These are phyloP conservation scores for Nothopassalora personata DNA, from an alignment of 2,329 filamentous ascomycete species.

Conservation along the genomic window DNA sequence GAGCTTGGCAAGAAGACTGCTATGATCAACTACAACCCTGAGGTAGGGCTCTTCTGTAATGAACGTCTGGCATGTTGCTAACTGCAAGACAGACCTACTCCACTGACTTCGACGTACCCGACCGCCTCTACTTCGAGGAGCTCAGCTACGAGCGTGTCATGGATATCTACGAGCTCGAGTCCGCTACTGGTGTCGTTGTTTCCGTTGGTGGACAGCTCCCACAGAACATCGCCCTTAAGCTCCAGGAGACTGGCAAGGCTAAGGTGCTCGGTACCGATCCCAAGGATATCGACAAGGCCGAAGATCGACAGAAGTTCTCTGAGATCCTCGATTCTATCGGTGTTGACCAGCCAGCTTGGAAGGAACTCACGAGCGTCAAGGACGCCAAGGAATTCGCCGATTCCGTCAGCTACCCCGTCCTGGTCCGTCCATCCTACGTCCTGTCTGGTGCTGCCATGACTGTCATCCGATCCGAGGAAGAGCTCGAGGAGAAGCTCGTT, in stretches of 20 bases:
- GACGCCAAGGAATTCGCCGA: slow-evolving; percentile 85
- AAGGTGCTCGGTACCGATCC: slow-evolving; percentile 91
- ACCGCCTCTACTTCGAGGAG: slow-evolving; percentile 95
- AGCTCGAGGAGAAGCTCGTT: slow-evolving; percentile 90
- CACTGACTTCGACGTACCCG: slow-evolving; percentile 84
- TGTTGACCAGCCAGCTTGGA: slow-evolving; percentile 96
- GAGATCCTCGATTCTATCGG: slow-evolving; percentile 95
- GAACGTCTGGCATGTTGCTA: slow-evolving; percentile 9
- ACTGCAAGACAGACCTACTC: slow-evolving; percentile 42
- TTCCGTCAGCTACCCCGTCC: slow-evolving; percentile 83
- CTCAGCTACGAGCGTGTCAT: slow-evolving; percentile 95
- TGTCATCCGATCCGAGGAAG: slow-evolving; percentile 79
- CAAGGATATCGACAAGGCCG: slow-evolving; percentile 92
- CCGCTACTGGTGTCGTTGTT: slow-evolving; percentile 79
- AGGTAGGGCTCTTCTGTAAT: slow-evolving; percentile 3
- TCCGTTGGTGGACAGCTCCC: slow-evolving; percentile 94
- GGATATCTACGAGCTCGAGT: slow-evolving; percentile 87
- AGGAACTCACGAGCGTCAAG: slow-evolving; percentile 83
- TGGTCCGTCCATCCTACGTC: slow-evolving; percentile 92
- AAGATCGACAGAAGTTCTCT: slow-evolving; percentile 97
- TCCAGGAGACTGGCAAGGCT: slow-evolving; percentile 85
- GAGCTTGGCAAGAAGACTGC: slow-evolving; percentile 93
- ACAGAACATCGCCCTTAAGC: slow-evolving; percentile 91
- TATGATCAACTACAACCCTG: slow-evolving; percentile 67
- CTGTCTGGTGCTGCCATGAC: slow-evolving; percentile 98